Conservation (phyloP, 148 eudicot species). For the Vaccinium myrtillus region DNA sequence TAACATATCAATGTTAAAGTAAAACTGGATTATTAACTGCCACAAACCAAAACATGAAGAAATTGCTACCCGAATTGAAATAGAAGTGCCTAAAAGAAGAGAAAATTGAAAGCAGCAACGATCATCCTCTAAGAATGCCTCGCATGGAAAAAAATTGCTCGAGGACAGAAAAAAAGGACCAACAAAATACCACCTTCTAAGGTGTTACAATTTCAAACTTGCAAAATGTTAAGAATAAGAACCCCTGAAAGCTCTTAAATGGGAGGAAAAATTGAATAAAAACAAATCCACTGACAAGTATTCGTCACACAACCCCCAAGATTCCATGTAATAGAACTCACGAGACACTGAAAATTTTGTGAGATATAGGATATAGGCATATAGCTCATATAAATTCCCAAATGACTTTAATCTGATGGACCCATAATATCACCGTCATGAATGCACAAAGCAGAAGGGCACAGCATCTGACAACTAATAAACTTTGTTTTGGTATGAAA, state of each 20-base stretch:
- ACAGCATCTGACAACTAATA: background rate
- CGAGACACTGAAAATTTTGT: slow-evolving; percentile 4
- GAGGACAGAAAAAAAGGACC: background rate
- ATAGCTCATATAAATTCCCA: background rate
- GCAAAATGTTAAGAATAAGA: background rate
- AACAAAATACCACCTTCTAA: background rate
- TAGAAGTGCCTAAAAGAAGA: background rate
- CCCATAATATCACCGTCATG: background rate
- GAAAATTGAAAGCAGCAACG: background rate
- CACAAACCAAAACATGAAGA: background rate
- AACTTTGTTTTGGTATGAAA: background rate
- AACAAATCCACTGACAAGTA: background rate
- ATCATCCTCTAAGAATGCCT: background rate
- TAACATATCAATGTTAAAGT: background rate
- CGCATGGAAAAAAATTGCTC: background rate
- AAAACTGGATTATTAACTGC: background rate
- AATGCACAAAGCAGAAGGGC: background rate
- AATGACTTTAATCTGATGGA: background rate
- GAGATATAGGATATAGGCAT: background rate
- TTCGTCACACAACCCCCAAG: background rate
- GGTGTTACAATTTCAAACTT: background rate
- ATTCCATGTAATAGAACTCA: background rate
- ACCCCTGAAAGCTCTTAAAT: background rate
- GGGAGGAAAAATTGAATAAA: background rate
- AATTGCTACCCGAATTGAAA: background rate